Conservation (phyloP, 2,329 filamentous ascomycete species). For the Pseudohalonectria lignicola region DNA sequence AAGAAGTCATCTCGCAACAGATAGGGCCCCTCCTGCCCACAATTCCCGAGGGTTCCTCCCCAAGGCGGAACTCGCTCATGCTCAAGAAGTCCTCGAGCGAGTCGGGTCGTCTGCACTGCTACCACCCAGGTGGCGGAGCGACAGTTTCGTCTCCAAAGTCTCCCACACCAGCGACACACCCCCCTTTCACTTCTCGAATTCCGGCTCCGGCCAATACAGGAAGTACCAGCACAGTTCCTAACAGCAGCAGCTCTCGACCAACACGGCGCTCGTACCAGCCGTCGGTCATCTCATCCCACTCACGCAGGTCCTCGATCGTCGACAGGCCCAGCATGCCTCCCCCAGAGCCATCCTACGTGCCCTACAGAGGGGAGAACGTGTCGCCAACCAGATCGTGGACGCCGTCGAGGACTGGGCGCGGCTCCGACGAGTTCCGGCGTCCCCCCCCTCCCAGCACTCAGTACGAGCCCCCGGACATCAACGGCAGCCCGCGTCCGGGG, state of each 20-base stretch:
- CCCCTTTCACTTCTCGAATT: neutral
- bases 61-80: conserved; percentile 23
- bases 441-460: conserved; percentile 58
- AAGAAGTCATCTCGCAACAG: conserved; percentile 17
- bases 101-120: conserved; percentile 1
- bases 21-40: conserved; percentile 30
- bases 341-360: conserved; percentile 48
- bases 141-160: conserved; percentile 4
- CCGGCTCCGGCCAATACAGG: conserved; percentile 9
- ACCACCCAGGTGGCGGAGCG: neutral
- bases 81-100: conserved; percentile 20
- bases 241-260: conserved; percentile 30
- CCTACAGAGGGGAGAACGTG: conserved; percentile 33
- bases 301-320: conserved; percentile 35
- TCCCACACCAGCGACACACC: no score
- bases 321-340: conserved; percentile 51
- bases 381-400: conserved; percentile 52
- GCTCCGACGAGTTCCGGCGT: conserved; percentile 56
- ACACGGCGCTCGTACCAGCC: conserved; percentile 39
- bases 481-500: conserved; percentile 81
- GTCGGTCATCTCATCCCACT: conserved; percentile 35
- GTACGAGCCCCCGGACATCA: conserved; percentile 81
- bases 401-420: conserved; percentile 27
- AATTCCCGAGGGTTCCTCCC: conserved; percentile 39
- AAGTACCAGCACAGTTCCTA: conserved; percentile 28